A percentile compares a stretch with the other conserved stretches of the same genome.
Evolutionary conservation across 257 asterid species (phyloP).

Genomic region (Mitragyna speciosa): DNA sequence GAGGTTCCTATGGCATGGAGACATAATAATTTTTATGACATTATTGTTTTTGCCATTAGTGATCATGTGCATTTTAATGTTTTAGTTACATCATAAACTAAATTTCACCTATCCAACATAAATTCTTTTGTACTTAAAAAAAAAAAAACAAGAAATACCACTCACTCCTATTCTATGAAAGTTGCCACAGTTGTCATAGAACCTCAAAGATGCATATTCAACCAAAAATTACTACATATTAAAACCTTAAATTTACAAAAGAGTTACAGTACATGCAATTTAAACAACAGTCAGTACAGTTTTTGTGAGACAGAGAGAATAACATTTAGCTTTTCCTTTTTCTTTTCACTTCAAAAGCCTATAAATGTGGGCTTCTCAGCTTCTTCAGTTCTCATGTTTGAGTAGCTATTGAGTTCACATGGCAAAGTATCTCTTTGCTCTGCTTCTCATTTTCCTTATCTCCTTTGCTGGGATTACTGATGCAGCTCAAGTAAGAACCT

Average conservation of each 20-base stretch:
- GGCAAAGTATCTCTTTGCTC: background rate
- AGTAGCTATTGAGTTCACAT: background rate
- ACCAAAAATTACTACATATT: background rate
- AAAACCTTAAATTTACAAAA: background rate
- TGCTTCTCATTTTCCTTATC: constrained; percentile 11
- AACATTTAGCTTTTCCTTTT: background rate
- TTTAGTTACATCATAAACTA: too few species aligned
- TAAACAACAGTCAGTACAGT: background rate
- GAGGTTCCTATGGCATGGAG: background rate
- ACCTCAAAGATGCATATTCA: background rate
- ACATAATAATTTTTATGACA: background rate
- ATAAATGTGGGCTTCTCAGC: constrained; percentile 7
- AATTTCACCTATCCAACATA: background rate
- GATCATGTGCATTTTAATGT: background rate
- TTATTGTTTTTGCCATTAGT: background rate
- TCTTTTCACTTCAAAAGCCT: background rate
- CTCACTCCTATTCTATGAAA: background rate
- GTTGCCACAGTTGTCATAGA: too few species aligned
- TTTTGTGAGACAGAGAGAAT: background rate
- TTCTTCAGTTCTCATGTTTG: background rate
- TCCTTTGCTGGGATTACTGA: constrained; percentile 4
- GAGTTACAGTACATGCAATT: background rate
- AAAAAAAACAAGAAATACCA: too few species aligned
- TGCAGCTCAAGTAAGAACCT: constrained; percentile 12
- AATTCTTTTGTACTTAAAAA: too few species aligned